Evolutionary conservation across 306 rosid genomes (phyloP), one percentile per base, ranked within the genome.

Genomic region (Hippophae rhamnoides): DNA sequence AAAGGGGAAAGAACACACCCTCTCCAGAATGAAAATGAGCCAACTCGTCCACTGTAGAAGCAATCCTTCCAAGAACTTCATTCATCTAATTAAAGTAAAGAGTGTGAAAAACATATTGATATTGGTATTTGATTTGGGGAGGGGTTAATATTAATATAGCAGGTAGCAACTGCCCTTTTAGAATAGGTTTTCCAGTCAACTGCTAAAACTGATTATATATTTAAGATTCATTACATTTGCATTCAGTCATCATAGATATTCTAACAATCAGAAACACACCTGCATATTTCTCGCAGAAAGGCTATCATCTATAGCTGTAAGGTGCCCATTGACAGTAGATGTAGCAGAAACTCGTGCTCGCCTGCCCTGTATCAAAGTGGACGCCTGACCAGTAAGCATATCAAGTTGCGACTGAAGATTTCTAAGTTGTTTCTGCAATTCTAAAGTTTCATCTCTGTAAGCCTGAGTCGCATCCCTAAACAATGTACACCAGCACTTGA

Each of bases 1-100:
- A 27, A 57, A 47, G 52, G 41, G 49, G 31, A 61, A 74, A 67
- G 7, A 56, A 60, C 80, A 92, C 99, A 92, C 99, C 99, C 7
- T 88, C 95, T 64, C 96, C 99, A 1, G 96, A 92, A 76, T 92
- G 99, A 81, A 85, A 88, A 75, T 83, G 95, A 60, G 99, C 90
- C 82, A 92, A 76, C 78, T 88, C 99, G 63, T 92, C 90, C 13
- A 85, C 58, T 13, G 93, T 88, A 65, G 99, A 86, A 49, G 88
- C 76, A 72, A 88, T 85, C 76, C 85, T 85, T 79, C 89, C 95
- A 47, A 88, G 95, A 81, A 92, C 95, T 47, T 81, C 85, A 78
- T 85, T 92, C 96, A 92, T 92, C 99, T 87, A 79, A 70, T 47
- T 23, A 60, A 53, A 78, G 59, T 8, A 72, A 69, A 62, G 26